Conservation (phyloP, 495 filamentous ascomycete species). For the Lindgomyces ingoldianus region DNA sequence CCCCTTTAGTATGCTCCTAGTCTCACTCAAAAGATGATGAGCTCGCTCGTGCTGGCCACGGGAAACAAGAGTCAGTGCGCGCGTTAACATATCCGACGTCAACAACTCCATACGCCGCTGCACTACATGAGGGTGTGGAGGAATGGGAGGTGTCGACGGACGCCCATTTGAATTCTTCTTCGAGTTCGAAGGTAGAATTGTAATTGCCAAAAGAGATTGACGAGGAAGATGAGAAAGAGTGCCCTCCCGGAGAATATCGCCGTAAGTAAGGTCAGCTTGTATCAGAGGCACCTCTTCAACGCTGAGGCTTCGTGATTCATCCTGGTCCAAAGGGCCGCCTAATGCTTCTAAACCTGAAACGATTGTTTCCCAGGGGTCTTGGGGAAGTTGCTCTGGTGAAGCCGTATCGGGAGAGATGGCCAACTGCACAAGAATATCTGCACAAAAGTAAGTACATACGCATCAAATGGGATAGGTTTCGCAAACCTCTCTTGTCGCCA, state of each 20-base stretch:
- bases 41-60: constrained; percentile 91
- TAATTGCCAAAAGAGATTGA: constrained; percentile 93
- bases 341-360: constrained; percentile 94
- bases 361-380: constrained; percentile 96
- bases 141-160: constrained; percentile 78
- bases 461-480: constrained; percentile 21
- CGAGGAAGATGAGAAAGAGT: constrained; percentile 83
- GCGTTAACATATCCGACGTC: constrained; percentile 96
- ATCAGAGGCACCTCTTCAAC: constrained; percentile 96
- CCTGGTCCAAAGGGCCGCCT: constrained; percentile 84
- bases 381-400: constrained; percentile 81
- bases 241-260: constrained; percentile 91
- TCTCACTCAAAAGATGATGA: constrained; percentile 87
- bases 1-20: constrained; percentile 91
- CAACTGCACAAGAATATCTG: constrained; percentile 91
- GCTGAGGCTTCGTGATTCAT: constrained; percentile 79
- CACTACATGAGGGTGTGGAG: constrained; percentile 92
- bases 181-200: constrained; percentile 82
- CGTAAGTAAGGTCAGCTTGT: constrained; percentile 91
- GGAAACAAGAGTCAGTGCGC: constrained; percentile 87
- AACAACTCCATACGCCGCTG: constrained; percentile 97
- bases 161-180: constrained; percentile 60
- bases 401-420: constrained; percentile 88
- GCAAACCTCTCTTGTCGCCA: constrained; percentile 80
- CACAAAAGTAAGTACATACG: constrained; percentile 25